phyloP scores from a whole-genome alignment of 352 stramenopile genomes.

The Blastocystis sp. region DNA sequence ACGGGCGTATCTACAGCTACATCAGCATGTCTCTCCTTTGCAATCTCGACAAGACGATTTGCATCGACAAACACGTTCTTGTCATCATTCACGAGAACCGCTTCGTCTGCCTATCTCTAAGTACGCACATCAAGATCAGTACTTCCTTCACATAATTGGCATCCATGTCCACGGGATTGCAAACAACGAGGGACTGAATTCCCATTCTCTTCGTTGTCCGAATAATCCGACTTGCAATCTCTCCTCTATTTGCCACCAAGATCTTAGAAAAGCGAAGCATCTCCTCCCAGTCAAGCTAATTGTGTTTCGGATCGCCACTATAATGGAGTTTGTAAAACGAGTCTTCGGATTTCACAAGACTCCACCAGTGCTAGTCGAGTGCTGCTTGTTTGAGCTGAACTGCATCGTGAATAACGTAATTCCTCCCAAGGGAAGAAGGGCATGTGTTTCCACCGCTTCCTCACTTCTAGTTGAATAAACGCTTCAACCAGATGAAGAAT shows the following conservation, averaged over 20 bases:
- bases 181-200: conserved; percentile 88
- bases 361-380: background rate
- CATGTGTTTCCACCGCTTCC: background rate
- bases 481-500: background rate
- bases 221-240: conserved; percentile 89
- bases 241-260: conserved; percentile 84
- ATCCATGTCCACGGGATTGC: conserved; percentile 83
- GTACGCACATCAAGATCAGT: conserved; percentile 67
- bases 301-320: conserved; percentile 3
- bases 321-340: background rate
- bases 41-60: conserved; percentile 73
- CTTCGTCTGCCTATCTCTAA: conserved; percentile 75
- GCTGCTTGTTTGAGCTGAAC: background rate
- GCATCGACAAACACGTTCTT: conserved; percentile 75
- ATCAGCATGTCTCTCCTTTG: conserved; percentile 68
- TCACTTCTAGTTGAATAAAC: background rate
- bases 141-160: conserved; percentile 77
- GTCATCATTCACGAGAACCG: conserved; percentile 72
- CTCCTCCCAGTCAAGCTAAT: background rate
- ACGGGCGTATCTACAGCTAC: conserved; percentile 59
- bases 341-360: background rate
- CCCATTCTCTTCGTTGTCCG: conserved; percentile 80
- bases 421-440: background rate
- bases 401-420: background rate
- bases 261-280: conserved; percentile 80